Percentiles rank a stretch among this genome's conserved stretches.
These are phyloP conservation scores for Yarrowia yakushimensis DNA, from an alignment of 805 yeast species.

Conservation along the genomic window DNA sequence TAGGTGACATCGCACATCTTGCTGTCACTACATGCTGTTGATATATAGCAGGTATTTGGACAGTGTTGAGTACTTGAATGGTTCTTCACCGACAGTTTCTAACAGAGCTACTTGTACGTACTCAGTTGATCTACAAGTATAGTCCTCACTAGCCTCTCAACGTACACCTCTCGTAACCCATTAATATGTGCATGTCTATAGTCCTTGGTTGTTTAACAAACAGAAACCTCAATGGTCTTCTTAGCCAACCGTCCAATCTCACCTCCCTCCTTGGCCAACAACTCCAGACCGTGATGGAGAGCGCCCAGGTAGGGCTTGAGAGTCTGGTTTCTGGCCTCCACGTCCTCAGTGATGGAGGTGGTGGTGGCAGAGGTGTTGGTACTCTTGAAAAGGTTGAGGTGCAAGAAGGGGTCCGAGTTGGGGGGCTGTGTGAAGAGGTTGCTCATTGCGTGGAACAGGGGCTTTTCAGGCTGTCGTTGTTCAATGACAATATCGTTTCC, in stretches of 20 bases:
- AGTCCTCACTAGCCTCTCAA: too few relatives aligned
- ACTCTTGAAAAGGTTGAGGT: conserved; percentile 33
- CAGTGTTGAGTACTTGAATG: too few relatives aligned
- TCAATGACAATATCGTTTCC: background rate
- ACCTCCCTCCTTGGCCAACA: conserved; percentile 65
- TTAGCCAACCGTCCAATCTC: conserved; percentile 55
- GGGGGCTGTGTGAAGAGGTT: conserved; percentile 28
- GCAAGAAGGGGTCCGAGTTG: conserved; percentile 37
- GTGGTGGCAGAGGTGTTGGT: background rate
- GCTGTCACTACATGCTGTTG: too few relatives aligned
- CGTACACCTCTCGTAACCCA: background rate
- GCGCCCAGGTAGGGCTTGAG: conserved; percentile 51
- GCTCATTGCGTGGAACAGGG: conserved; percentile 39
- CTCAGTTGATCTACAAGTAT: too few relatives aligned
- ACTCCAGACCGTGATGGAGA: conserved; percentile 49
- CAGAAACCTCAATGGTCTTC: conserved; percentile 8
- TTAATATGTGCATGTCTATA: background rate
- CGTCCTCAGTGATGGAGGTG: conserved; percentile 55
- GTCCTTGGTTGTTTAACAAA: background rate
- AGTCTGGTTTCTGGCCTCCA: conserved; percentile 51
- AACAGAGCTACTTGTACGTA: too few relatives aligned
- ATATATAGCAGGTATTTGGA: too few relatives aligned
- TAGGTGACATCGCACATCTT: too few relatives aligned
- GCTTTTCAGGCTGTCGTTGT: background rate
- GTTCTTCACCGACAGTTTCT: too few relatives aligned